Evolutionary conservation across 768 basidiomycete genomes (phyloP), one percentile per base, ranked within the genome.

Genomic region (Psilocybe azurescens): DNA sequence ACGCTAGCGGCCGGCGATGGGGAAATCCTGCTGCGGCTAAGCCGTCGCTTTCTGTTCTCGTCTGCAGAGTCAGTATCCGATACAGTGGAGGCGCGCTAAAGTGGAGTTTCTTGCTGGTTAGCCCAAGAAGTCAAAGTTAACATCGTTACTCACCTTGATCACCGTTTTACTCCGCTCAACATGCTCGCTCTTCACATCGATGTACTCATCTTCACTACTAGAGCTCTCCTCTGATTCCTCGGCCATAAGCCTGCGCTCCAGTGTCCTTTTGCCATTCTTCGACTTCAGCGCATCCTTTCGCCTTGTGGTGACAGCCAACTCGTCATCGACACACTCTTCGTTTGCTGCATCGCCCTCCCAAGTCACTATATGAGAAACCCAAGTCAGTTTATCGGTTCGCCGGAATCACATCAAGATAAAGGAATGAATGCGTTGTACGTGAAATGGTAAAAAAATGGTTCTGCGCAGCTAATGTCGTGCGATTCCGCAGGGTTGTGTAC

Each of bases 131-230:
- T 46, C 36, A 36, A 60, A 53, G 10, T 50, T 59, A 4, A 63
- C 64, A 30, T 41, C 7, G 53, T 41, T 29, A 79, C 82, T 67
- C 65, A 87, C 88, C 80, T 81, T 84, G 47, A 61, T 63, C 32
- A 49, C 47, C 16, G 53, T n/a, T 69, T 70, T 73, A 66, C 59
- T 69, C 72, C 71, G 77, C 68, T 64, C 73, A 65, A 77, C 80
- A 20, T 58, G 55, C 65, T 67, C 72, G 61, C 71, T 72, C 24
- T 74, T 70, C 63, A 83, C 84, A 52, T 77, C 86, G 53, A 90
- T 79, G 72, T 90, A 93, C 67, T 93, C 91, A 67, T 93, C 91
- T 62, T 85, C 89, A 70, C 87, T 90, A 59, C 80, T 81, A 33
- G 74, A 75, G 54, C 82, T 80, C 24, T 76, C 78, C 53, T 83